A percentile compares a stretch with the other conserved stretches of the same genome.
Conservation (phyloP, 73 alveolate genomes). For the Symbiodinium natans region DNA sequence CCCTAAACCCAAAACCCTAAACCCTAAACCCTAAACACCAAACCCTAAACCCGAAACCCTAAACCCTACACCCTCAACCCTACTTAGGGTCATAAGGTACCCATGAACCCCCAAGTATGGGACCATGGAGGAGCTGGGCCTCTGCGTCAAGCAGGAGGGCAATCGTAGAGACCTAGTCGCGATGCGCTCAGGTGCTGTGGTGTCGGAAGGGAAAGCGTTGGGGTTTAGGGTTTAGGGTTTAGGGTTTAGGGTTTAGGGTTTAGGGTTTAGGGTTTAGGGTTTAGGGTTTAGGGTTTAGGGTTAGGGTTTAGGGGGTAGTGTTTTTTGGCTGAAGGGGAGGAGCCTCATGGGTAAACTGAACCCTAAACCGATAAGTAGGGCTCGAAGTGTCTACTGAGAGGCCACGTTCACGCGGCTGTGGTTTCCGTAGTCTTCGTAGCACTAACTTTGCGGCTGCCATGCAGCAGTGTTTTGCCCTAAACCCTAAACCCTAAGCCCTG, state of each 20-base stretch:
- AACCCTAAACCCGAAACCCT: not conserved
- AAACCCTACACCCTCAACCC: not conserved
- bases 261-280: not conserved
- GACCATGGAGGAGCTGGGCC: not conserved
- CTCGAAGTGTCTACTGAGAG: too few relatives aligned
- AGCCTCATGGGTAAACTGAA: too few relatives aligned
- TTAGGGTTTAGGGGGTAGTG: not conserved
- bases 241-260: not conserved
- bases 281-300: not conserved
- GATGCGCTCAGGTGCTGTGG: not conserved
- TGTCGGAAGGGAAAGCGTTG: not conserved
- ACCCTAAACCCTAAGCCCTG: too few relatives aligned
- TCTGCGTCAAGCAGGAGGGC: not conserved
- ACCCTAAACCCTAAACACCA: not conserved
- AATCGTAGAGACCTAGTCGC: not conserved
- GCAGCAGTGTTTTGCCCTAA: too few relatives aligned
- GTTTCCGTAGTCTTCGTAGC: too few relatives aligned
- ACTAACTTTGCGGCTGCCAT: too few relatives aligned
- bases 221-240: not conserved
- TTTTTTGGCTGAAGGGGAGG: too few relatives aligned
- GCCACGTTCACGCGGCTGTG: too few relatives aligned
- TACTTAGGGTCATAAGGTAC: too few relatives aligned
- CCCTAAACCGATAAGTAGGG: too few relatives aligned
- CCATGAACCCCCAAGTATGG: too few relatives aligned
- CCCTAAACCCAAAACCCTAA: not conserved